Evolutionary conservation across 768 basidiomycete genomes (phyloP), one percentile per base, ranked within the genome.

Genomic region (Boletus fagicola): DNA sequence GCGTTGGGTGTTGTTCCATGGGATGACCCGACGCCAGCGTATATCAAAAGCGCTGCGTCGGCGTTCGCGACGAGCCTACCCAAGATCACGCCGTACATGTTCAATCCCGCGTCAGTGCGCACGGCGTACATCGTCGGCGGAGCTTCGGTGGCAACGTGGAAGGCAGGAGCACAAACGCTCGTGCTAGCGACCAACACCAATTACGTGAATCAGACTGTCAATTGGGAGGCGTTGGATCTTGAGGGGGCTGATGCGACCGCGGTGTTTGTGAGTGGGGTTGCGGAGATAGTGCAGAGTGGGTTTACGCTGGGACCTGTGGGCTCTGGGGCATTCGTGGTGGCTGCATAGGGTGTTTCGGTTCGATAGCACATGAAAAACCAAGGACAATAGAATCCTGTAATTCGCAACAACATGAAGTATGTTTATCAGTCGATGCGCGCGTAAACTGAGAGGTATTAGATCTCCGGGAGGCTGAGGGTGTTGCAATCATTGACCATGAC

Each of bases 141-240:
- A 0, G 74, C 79, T 12, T 84, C 84, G 22, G 66, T 80, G n/a
- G 80, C 81, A 5, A 63, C 80, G 30, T 85, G 84, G 84, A 74
- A 69, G 2, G 57, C 77, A 1, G 74, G 69, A 0, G 28, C 35
- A 4, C 61, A 76, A 28, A 81, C 78, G 0, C 74, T 85, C 38
- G 73, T 82, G 15, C 72, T 85, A 3, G 82, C 77, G 10, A 73
- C 78, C 0, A 86, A 86, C 65, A 78, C 79, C 63, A 74, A 81
- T 40, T 77, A 81, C 40, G 65, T 73, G 28, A 58, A 68, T 5
- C 65, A 68, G 38, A 71, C 65, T 0, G 65, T 84, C 6, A 42
- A 45, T 1, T 69, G 80, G 51, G 26, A 55, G 0, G 70, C 72
- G 62, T 20, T 80, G 45, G 58, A 52, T 6, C 67, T 75, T 0